Conservation (phyloP, 1,284 basidiomycete species). For the Apiotrichum domesticum region DNA sequence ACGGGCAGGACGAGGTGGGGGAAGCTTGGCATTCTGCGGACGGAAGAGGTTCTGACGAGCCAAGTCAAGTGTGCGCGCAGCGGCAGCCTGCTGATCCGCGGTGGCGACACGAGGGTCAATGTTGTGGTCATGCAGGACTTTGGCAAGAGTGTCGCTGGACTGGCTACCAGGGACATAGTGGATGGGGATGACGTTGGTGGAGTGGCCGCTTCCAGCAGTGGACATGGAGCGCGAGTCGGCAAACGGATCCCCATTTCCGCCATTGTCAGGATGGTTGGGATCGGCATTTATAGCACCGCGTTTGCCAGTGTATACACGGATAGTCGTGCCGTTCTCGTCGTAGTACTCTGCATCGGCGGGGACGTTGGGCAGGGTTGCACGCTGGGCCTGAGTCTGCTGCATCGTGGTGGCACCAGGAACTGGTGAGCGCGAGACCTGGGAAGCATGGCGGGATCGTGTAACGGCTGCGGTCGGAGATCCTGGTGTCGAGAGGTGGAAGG, state of each 20-base stretch:
- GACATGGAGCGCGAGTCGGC: constrained; percentile 38
- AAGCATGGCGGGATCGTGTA: constrained; percentile 1
- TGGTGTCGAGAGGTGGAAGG: constrained; percentile 37
- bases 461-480: constrained; percentile 22
- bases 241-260: constrained; percentile 37
- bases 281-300: constrained; percentile 38
- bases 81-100: constrained; percentile 14
- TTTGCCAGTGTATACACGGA: constrained; percentile 33
- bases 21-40: constrained; percentile 15
- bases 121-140: constrained; percentile 5
- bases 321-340: constrained; percentile 29
- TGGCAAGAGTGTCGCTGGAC: constrained; percentile 18
- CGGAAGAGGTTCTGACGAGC: constrained; percentile 40
- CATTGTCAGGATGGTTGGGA: constrained; percentile 29
- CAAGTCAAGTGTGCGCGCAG: constrained; percentile 37
- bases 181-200: constrained; percentile 47
- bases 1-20: constrained; percentile 42
- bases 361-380: constrained; percentile 5
- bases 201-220: constrained; percentile 29
- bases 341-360: constrained; percentile 33
- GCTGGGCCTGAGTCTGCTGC: neutral
- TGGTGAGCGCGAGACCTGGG: constrained; percentile 8
- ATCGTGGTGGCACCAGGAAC: neutral
- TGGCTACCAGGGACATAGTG: constrained; percentile 41
- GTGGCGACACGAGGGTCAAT: constrained; percentile 5